A percentile compares a stretch with the other conserved stretches of the same genome.
Conservation (phyloP, 2,329 filamentous ascomycete species). For the Cadophora luteo-olivacea region DNA sequence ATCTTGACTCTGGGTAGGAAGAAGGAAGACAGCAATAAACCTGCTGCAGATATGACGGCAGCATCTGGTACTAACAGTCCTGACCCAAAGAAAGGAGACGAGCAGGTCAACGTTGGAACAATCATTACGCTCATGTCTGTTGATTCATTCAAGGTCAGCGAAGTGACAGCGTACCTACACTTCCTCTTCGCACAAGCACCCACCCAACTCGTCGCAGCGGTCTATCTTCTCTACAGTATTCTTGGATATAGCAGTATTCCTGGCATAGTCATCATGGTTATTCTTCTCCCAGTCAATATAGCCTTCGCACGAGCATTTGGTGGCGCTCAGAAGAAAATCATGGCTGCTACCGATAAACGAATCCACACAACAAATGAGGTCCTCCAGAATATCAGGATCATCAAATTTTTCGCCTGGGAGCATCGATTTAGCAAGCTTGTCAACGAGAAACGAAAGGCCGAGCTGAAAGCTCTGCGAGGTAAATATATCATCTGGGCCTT, state of each 20-base stretch:
- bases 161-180: slow-evolving; percentile 93
- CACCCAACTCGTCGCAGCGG: slow-evolving; percentile 82
- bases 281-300: slow-evolving; percentile 91
- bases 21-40: slow-evolving; percentile 52
- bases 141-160: slow-evolving; percentile 97
- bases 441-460: slow-evolving; percentile 82
- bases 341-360: slow-evolving; percentile 91
- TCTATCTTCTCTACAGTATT: slow-evolving; percentile 84
- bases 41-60: slow-evolving; percentile 35
- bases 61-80: slow-evolving; percentile 21
- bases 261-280: slow-evolving; percentile 86
- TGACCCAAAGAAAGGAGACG: slow-evolving; percentile 54
- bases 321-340: slow-evolving; percentile 86
- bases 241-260: slow-evolving; percentile 94
- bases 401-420: slow-evolving; percentile 99
- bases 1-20: slow-evolving; percentile 59
- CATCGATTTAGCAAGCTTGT: slow-evolving; percentile 86
- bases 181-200: slow-evolving; percentile 94
- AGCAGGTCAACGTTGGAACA: slow-evolving; percentile 92
- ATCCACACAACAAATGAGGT: slow-evolving; percentile 98
- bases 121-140: slow-evolving; percentile 99
- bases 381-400: slow-evolving; percentile 95
- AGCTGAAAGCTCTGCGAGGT: slow-evolving; percentile 78
- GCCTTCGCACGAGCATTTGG: slow-evolving; percentile 86
- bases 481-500: slow-evolving; percentile 91